Evolutionary conservation across 352 stramenopile genomes (phyloP).

Genomic region (Peronospora tabacina): DNA sequence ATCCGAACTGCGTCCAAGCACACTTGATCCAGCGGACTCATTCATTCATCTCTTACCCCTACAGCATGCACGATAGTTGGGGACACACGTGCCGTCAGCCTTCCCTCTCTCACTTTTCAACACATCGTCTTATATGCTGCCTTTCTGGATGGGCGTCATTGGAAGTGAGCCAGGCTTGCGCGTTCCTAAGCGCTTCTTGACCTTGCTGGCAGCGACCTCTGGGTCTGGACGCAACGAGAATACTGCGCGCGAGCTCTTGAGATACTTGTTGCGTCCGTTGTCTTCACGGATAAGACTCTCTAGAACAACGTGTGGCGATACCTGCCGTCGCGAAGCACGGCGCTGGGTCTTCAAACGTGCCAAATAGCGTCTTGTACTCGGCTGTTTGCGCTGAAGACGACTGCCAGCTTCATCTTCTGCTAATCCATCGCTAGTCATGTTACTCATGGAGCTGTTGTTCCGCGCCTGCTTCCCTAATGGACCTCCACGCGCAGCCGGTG

Average conservation of each 20-base stretch:
- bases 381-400: constrained; percentile 65
- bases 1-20: constrained; percentile 8
- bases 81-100: constrained; percentile 15
- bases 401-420: constrained; percentile 46
- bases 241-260: constrained; percentile 71
- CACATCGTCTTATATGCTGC: constrained; percentile 42
- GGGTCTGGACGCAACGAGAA: constrained; percentile 67
- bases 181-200: constrained; percentile 68
- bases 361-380: constrained; percentile 72
- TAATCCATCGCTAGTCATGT: constrained; percentile 21
- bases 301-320: constrained; percentile 66
- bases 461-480: constrained; percentile 28
- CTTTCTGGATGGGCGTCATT: constrained; percentile 57
- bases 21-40: constrained; percentile 16
- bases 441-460: constrained; percentile 41
- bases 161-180: constrained; percentile 60
- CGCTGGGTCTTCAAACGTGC: constrained; percentile 71
- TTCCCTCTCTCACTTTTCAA: constrained; percentile 5
- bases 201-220: constrained; percentile 57
- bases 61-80: constrained; percentile 28
- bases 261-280: constrained; percentile 71
- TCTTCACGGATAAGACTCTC: constrained; percentile 78
- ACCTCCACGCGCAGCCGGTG: constrained; percentile 22
- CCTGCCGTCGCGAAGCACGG: constrained; percentile 46
- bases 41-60: constrained; percentile 22